Evolutionary conservation across 176 grass and related monocot genomes (phyloP).

Genomic region (Carex pumila): DNA sequence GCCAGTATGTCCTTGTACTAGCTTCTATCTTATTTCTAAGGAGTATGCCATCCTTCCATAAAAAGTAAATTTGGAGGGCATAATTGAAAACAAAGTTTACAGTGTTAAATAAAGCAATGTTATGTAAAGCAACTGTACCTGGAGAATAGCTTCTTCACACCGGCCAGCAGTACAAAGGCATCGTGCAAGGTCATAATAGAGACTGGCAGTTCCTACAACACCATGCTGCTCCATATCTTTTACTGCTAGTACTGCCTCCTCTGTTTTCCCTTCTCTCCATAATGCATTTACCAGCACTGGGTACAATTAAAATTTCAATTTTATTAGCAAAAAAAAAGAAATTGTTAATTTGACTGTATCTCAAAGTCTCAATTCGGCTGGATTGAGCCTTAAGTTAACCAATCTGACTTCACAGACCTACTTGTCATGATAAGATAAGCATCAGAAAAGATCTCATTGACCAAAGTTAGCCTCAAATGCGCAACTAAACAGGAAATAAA

Average conservation of each 20-base stretch:
- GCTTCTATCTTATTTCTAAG: neutral
- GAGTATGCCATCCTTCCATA: neutral
- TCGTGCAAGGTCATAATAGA: conserved; percentile 95
- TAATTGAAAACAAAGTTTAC: neutral
- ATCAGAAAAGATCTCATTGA: neutral
- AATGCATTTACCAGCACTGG: conserved; percentile 87
- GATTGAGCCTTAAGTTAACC: neutral
- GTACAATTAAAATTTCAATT: neutral
- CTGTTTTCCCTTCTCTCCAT: conserved; percentile 88
- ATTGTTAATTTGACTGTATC: neutral
- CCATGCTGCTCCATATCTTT: conserved; percentile 92
- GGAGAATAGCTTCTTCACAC: conserved; percentile 87
- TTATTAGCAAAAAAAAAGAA: neutral
- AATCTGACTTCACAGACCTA: neutral
- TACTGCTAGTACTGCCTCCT: conserved; percentile 72
- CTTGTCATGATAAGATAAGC: neutral
- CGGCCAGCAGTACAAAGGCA: conserved; percentile 83
- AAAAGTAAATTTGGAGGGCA: neutral
- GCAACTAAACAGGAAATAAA: conserved; percentile 1
- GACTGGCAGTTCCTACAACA: conserved; percentile 81
- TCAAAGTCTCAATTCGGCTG: neutral
- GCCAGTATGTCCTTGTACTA: neutral
- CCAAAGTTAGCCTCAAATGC: neutral
- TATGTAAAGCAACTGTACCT: conserved; percentile 38
- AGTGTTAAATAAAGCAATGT: conserved; percentile 1